Percentiles rank a stretch among this genome's conserved stretches.
Conservation (phyloP, 257 asterid species). For the Plantago elongata region DNA sequence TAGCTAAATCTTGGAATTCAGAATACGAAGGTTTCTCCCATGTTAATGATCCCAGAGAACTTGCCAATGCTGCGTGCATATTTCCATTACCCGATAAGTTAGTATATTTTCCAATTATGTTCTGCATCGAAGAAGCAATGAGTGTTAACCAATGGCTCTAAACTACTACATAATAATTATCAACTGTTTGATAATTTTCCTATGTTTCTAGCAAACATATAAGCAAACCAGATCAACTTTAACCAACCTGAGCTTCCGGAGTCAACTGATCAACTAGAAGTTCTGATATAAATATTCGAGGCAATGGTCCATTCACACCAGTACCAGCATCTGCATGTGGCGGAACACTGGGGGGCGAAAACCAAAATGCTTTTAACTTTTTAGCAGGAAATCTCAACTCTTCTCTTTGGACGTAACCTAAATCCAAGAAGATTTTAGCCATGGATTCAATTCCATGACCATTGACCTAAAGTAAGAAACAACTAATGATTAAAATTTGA, state of each 20-base stretch:
- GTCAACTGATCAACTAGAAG: constrained; percentile 88
- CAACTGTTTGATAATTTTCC: background rate
- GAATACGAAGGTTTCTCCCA: constrained; percentile 80
- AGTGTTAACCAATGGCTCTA: constrained; percentile 9
- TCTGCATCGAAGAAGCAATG: constrained; percentile 40
- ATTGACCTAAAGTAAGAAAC: constrained; percentile 40
- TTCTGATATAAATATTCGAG: constrained; percentile 92
- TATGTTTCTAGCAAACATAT: background rate
- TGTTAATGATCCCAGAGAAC: constrained; percentile 80
- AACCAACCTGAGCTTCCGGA: constrained; percentile 72
- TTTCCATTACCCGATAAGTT: constrained; percentile 50
- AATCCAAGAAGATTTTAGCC: constrained; percentile 72
- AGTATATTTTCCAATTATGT: constrained; percentile 66
- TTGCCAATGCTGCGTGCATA: constrained; percentile 70
- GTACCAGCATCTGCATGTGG: constrained; percentile 30
- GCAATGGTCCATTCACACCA: constrained; percentile 75
- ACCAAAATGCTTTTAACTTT: constrained; percentile 91
- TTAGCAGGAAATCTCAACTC: constrained; percentile 91
- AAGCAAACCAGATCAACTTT: constrained; percentile 3
- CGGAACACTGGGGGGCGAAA: constrained; percentile 57
- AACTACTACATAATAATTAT: background rate
- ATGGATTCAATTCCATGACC: constrained; percentile 86
- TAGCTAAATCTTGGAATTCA: constrained; percentile 73
- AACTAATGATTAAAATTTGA: background rate
- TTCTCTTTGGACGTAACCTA: constrained; percentile 74